Base-by-base conservation (phyloP, 78 protist genomes). In the Tieghemostelium lacteum region DNA sequence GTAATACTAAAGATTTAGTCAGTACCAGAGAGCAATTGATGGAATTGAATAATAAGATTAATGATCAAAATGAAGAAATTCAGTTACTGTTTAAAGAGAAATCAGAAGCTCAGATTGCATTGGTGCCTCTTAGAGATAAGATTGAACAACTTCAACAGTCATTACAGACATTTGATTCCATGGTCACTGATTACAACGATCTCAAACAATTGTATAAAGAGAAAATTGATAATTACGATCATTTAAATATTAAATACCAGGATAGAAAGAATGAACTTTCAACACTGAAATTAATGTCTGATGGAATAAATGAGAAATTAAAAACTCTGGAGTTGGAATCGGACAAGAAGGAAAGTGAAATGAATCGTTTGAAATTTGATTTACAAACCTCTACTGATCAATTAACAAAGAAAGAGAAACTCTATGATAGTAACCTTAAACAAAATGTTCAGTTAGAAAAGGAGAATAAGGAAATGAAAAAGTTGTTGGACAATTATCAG, bases 21-120 rank as follows among this genome's bases (percentile, higher is more conserved):
- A 28, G 37, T 17, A 8, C 65, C 24, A 14, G 4, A 19, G 75
- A 77, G 17, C 36, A 57, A 57, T 42, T 62, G 14, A 24, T 29
- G 10, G n/a, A 0, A 10, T 7, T 40, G 8, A 22, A 65, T 12
- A 55, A 77, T 26, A 42, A 71, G 52, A 36, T 77, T 34, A 37
- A 62, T 2, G 87, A 77, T 34, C 87, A 77, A 33, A 31, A 77
- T 17, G 75, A 77, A 52, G 87, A 77, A 45, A 77, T 77, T 22
- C 26, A 62, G 4, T 55, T 63, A 16, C 49, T 77, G 22, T 36
- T 77, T 16, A 77, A 77, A 65, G 74, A 77, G 60, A 77, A 77
- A 57, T 45, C 63, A 24, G 87, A 77, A 14, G 62, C 87, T 5
- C 87, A 77, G 29, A 67, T 77, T 50, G 75, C 63, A 36, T 42